These are phyloP conservation scores for Citrus mangshanensis DNA, from an alignment of 345 rosid species.

Conservation along the genomic window DNA sequence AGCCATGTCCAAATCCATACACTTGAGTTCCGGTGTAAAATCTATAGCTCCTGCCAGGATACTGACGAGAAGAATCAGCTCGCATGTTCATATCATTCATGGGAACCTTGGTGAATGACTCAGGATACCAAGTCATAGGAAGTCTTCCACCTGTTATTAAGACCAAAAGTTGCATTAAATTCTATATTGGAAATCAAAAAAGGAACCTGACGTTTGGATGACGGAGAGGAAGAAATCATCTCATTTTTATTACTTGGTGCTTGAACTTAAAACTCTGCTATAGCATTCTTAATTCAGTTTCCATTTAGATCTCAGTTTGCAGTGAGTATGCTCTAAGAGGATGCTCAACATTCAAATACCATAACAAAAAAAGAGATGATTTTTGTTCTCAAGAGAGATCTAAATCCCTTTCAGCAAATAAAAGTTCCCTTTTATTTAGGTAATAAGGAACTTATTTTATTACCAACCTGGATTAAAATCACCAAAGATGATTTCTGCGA, in stretches of 20 bases:
- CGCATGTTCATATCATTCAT: conserved; percentile 93
- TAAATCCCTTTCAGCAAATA: neutral
- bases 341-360: conserved; percentile 7
- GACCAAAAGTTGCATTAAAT: conserved; percentile 9
- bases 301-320: neutral
- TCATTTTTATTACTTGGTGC: neutral
- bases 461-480: conserved; percentile 81
- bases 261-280: neutral
- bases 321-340: neutral
- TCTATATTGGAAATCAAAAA: neutral
- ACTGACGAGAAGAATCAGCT: conserved; percentile 62
- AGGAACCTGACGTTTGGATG: neutral
- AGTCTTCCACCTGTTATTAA: conserved; percentile 73
- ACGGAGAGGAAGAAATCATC: neutral
- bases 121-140: conserved; percentile 91
- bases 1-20: conserved; percentile 71
- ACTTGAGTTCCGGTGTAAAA: conserved; percentile 70
- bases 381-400: neutral
- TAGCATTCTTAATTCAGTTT: conserved; percentile 3
- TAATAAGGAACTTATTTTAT: neutral
- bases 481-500: conserved; percentile 78
- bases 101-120: conserved; percentile 64
- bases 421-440: neutral
- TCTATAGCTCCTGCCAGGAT: conserved; percentile 90
- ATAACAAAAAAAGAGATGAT: neutral